A percentile compares a stretch with the other conserved stretches of the same genome.
Conservation (phyloP, 73 alveolate species). For the Effrenium voratum region DNA sequence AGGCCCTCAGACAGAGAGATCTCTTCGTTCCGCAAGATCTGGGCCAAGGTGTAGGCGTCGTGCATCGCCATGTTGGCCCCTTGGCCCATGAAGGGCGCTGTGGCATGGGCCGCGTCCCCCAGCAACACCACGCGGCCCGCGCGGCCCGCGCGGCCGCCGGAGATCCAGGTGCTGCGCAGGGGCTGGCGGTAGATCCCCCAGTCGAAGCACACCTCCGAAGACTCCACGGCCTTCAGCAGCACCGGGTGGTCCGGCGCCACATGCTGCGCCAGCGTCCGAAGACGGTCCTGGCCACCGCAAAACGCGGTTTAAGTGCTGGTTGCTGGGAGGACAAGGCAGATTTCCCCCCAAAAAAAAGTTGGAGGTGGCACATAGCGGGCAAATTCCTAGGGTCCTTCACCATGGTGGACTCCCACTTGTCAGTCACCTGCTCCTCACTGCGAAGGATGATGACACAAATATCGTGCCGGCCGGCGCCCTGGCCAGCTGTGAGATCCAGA, state of each 20-base stretch:
- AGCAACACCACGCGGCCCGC: constrained; percentile 46
- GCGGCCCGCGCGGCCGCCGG: too few relatives aligned
- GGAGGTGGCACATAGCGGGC: too few relatives aligned
- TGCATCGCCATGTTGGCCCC: constrained; percentile 92
- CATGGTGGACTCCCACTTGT: constrained; percentile 53
- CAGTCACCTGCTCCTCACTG: constrained; percentile 37
- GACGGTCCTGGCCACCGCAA: too few relatives aligned
- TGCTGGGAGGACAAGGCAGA: too few relatives aligned
- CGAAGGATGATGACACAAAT: constrained; percentile 11
- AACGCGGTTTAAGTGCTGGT: too few relatives aligned
- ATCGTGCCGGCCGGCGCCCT: constrained; percentile 50
- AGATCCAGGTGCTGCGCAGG: constrained; percentile 35
- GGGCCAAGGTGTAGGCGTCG: constrained; percentile 37
- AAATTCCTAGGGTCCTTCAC: too few relatives aligned
- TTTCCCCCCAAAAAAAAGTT: too few relatives aligned
- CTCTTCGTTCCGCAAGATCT: constrained; percentile 8
- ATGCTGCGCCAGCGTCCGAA: neutral
- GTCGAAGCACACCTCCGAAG: constrained; percentile 60
- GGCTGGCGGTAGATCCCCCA: constrained; percentile 83
- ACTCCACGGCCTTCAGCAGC: constrained; percentile 26
- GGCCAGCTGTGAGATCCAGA: constrained; percentile 60
- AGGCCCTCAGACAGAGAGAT: constrained; percentile 38
- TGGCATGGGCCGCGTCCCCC: constrained; percentile 91
- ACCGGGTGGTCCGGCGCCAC: constrained; percentile 54
- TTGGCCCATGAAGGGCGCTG: constrained; percentile 89